These are phyloP conservation scores for Goffeauzyma gilvescens DNA, from an alignment of 768 basidiomycete genomes.

Conservation along the genomic window DNA sequence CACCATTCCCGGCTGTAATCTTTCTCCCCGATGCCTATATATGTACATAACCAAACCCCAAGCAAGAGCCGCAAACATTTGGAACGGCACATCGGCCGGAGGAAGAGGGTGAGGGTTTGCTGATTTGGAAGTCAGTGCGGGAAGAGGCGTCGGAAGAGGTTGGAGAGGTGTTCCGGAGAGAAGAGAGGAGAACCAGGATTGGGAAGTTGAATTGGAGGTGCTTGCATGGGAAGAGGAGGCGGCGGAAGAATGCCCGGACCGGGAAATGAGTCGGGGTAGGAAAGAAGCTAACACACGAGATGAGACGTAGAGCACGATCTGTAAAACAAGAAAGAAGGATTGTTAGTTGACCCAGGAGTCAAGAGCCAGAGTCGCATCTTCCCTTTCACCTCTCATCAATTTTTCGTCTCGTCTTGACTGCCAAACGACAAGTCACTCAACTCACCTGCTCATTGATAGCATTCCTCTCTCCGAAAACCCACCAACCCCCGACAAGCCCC, in stretches of 20 bases:
- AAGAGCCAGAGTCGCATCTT: too few species aligned
- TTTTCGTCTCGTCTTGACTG: too few species aligned
- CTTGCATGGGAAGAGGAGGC: conserved; percentile 35
- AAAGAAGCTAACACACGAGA: conserved; percentile 81
- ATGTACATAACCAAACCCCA: conserved; percentile 98
- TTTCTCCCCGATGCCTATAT: conserved; percentile 67
- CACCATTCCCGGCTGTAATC: conserved; percentile 93
- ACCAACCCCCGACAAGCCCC: conserved; percentile 74
- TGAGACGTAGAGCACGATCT: conserved; percentile 94
- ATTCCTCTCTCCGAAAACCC: conserved; percentile 32
- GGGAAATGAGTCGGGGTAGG: conserved; percentile 47
- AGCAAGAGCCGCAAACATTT: conserved; percentile 62
- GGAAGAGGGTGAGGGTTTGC: conserved; percentile 44
- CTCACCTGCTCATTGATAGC: too few species aligned
- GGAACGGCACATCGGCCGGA: conserved; percentile 67
- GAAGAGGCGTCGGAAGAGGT: conserved; percentile 26
- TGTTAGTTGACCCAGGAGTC: neutral
- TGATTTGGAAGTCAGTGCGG: conserved; percentile 26
- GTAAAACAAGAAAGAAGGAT: neutral
- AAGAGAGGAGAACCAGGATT: conserved; percentile 17
- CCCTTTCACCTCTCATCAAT: too few species aligned
- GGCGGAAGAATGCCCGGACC: too few species aligned
- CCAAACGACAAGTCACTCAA: too few species aligned
- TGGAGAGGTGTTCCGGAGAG: conserved; percentile 14
- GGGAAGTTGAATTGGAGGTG: conserved; percentile 28